phyloP scores from a whole-genome alignment of 2,329 filamentous ascomycete genomes.

The Biscogniauxia marginata region DNA sequence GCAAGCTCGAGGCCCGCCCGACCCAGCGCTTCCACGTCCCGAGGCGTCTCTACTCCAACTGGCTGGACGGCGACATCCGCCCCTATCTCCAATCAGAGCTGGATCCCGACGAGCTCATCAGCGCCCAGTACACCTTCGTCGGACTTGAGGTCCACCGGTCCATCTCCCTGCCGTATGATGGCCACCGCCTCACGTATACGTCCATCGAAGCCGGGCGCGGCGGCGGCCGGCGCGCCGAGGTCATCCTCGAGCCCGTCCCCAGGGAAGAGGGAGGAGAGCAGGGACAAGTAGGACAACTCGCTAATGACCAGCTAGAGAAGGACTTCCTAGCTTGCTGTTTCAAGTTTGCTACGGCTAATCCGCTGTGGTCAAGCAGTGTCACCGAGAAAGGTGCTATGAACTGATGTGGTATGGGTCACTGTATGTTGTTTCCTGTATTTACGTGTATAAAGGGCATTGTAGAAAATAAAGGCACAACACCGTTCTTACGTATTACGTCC shows the following conservation, averaged over 20 bases:
- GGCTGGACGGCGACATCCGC: background rate
- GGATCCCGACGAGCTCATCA: slow-evolving; percentile 5
- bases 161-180: slow-evolving; percentile 41
- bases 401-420: too few relatives aligned
- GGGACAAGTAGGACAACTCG: background rate
- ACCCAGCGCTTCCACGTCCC: slow-evolving; percentile 33
- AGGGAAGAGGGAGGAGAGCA: background rate
- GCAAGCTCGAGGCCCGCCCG: slow-evolving; percentile 39
- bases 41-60: slow-evolving; percentile 18
- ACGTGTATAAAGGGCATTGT: background rate
- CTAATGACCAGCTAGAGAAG: slow-evolving; percentile 5
- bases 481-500: too few relatives aligned
- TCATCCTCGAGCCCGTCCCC: slow-evolving; percentile 43
- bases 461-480: background rate
- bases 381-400: too few relatives aligned
- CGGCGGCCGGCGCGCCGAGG: slow-evolving; percentile 50
- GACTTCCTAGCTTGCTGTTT: slow-evolving; percentile 22
- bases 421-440: too few relatives aligned
- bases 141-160: slow-evolving; percentile 51
- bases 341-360: slow-evolving; percentile 13
- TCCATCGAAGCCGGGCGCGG: slow-evolving; percentile 51
- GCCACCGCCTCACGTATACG: slow-evolving; percentile 49
- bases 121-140: slow-evolving; percentile 43
- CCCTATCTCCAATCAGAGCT: background rate
- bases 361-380: slow-evolving; percentile 17